phyloP scores from a whole-genome alignment of 495 filamentous ascomycete genomes.

The Xylaria intraflava region DNA sequence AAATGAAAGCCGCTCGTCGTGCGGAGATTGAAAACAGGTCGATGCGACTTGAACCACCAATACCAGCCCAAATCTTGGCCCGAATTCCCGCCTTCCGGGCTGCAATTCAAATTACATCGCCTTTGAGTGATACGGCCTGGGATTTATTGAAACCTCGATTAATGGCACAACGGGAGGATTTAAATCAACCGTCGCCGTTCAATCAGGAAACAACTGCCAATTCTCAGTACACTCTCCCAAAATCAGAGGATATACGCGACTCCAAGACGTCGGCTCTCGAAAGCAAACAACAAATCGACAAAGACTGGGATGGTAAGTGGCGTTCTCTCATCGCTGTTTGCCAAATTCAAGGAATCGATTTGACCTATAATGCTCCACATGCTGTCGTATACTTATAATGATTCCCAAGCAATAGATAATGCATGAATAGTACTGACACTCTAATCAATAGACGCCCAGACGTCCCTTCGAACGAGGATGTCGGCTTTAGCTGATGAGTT shows the following conservation, averaged over 20 bases:
- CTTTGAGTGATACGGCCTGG: conserved; percentile 61
- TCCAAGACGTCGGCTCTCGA: conserved; percentile 31
- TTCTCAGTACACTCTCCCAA: background rate
- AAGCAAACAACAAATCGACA: conserved; percentile 53
- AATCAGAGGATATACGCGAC: conserved; percentile 8
- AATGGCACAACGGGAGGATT: conserved; percentile 53
- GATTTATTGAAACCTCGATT: conserved; percentile 57
- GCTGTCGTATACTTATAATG: background rate
- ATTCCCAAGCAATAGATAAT: background rate
- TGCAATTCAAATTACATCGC: conserved; percentile 57
- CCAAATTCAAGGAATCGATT: background rate
- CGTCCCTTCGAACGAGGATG: conserved; percentile 53
- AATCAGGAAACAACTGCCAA: conserved; percentile 30
- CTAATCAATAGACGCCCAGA: conserved; percentile 42
- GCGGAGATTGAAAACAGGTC: conserved; percentile 64
- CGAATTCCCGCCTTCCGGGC: conserved; percentile 66
- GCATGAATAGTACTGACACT: background rate
- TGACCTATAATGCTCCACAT: background rate
- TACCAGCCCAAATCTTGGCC: conserved; percentile 50
- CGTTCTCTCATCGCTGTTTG: background rate
- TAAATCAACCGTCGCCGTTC: conserved; percentile 49
- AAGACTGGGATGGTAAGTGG: conserved; percentile 49
- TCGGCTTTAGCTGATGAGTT: conserved; percentile 57
- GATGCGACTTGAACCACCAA: conserved; percentile 52
- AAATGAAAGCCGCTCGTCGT: conserved; percentile 52